A percentile compares a stretch with the other conserved stretches of the same genome.
Evolutionary conservation across 495 filamentous ascomycete species (phyloP).

Genomic region (Hypoxylon lienhwacheense): DNA sequence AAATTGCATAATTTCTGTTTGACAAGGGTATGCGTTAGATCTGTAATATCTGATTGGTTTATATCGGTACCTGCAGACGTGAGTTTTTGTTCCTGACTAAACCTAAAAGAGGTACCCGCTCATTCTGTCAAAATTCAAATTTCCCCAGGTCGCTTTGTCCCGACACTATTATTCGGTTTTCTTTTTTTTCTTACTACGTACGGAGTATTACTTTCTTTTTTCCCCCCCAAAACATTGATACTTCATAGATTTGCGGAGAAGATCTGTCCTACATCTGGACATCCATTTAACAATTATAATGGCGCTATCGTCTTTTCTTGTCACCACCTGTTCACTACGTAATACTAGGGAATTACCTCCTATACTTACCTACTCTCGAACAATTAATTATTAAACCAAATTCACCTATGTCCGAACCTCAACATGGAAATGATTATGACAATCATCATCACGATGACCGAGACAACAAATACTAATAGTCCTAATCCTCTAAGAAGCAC

Average conservation of each 20-base stretch:
- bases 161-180: too few relatives aligned
- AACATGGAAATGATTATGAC: constrained; percentile 16
- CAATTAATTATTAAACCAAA: background rate
- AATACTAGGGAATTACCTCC: too few relatives aligned
- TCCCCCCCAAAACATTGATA: background rate
- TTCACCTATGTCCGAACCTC: background rate
- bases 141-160: constrained; percentile 35
- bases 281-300: constrained; percentile 25
- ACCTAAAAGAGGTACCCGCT: constrained; percentile 7
- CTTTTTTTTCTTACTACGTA: too few relatives aligned
- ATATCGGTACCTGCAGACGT: constrained; percentile 28
- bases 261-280: constrained; percentile 26
- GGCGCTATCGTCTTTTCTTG: constrained; percentile 5
- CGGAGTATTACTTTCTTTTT: too few relatives aligned
- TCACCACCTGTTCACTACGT: background rate
- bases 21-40: constrained; percentile 13
- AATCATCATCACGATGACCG: constrained; percentile 9
- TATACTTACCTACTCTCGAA: constrained; percentile 8
- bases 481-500: background rate
- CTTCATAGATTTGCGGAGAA: constrained; percentile 30
- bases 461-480: constrained; percentile 8
- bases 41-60: constrained; percentile 17
- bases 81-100: too few relatives aligned
- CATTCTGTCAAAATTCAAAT: constrained; percentile 11
- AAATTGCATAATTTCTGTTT: constrained; percentile 34